These are phyloP conservation scores for Alternaria tenuissima DNA, from an alignment of 2,329 filamentous ascomycete genomes.

Conservation along the genomic window DNA sequence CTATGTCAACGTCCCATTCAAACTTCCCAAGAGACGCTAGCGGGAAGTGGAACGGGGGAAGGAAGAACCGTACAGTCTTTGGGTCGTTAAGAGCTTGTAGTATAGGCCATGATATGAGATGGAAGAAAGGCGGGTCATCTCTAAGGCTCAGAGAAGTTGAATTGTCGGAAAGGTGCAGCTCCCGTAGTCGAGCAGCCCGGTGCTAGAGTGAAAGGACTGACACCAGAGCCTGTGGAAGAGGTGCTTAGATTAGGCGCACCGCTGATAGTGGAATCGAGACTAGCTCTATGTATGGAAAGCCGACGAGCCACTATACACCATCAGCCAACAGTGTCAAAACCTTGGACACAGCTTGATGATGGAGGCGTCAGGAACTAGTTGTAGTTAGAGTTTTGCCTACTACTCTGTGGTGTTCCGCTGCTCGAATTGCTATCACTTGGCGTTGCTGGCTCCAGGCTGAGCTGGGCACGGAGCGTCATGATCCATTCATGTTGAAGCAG, in stretches of 20 bases:
- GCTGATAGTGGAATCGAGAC: not conserved
- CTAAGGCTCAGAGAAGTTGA: conserved; percentile 25
- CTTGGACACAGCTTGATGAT: not conserved
- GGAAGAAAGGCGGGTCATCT: not conserved
- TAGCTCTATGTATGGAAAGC: conserved; percentile 10
- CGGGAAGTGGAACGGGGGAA: not conserved
- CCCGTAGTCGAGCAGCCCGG: conserved; percentile 1
- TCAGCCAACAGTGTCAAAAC: not conserved
- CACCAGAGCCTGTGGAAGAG: not conserved
- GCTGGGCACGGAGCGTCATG: conserved; percentile 56
- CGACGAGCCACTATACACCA: conserved; percentile 10
- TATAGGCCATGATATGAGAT: not conserved
- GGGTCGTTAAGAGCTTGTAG: not conserved
- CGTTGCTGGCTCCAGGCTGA: conserved; percentile 58
- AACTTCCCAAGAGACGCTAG: conserved; percentile 11
- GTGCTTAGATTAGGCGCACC: not conserved
- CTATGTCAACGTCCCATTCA: not conserved
- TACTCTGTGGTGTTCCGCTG: conserved; percentile 24
- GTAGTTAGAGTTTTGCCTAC: conserved; percentile 49
- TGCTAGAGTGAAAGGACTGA: not conserved
- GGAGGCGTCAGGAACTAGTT: conserved; percentile 23
- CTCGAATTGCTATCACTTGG: conserved; percentile 46
- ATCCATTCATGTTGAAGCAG: conserved; percentile 95
- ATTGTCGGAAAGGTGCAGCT: conserved; percentile 2
- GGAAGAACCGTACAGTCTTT: not conserved